A percentile compares a stretch with the other conserved stretches of the same genome.
phyloP scores from a whole-genome alignment of 139 green algal species.

The Ettlia oleoabundans region DNA sequence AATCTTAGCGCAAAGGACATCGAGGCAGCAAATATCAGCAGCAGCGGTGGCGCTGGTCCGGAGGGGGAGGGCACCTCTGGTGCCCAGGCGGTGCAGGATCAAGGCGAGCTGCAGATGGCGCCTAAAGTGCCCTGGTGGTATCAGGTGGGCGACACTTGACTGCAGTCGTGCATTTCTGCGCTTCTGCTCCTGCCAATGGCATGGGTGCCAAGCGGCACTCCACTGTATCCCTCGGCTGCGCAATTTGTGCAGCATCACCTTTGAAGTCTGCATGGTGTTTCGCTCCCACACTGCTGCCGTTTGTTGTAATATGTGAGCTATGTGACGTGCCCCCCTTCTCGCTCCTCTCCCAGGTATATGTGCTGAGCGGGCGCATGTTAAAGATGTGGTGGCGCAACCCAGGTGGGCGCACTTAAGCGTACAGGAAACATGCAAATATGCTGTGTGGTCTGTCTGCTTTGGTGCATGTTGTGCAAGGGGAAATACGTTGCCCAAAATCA shows the following conservation, averaged over 20 bases:
- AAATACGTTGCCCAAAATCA: too few species aligned
- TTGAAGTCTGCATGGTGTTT: background rate
- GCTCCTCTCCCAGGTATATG: constrained; percentile 8
- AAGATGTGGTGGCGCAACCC: constrained; percentile 46
- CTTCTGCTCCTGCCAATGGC: background rate
- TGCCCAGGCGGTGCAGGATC: background rate
- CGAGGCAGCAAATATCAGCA: too few species aligned
- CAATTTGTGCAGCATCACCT: too few species aligned
- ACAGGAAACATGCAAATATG: too few species aligned
- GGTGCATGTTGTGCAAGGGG: too few species aligned
- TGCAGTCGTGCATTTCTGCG: background rate
- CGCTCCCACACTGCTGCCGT: background rate
- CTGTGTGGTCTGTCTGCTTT: too few species aligned
- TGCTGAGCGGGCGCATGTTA: constrained; percentile 41
- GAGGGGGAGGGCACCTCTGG: background rate
- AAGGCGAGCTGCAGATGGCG: background rate
- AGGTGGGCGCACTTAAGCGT: too few species aligned
- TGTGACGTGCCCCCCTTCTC: too few species aligned
- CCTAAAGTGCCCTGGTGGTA: background rate
- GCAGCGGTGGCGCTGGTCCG: too few species aligned
- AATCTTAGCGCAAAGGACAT: too few species aligned
- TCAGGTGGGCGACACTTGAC: background rate
- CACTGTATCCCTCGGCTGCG: background rate
- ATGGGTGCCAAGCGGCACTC: background rate
- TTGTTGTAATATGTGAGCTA: too few species aligned